Evolutionary conservation across 768 basidiomycete species (phyloP).

Genomic region (Crepidotus variabilis): DNA sequence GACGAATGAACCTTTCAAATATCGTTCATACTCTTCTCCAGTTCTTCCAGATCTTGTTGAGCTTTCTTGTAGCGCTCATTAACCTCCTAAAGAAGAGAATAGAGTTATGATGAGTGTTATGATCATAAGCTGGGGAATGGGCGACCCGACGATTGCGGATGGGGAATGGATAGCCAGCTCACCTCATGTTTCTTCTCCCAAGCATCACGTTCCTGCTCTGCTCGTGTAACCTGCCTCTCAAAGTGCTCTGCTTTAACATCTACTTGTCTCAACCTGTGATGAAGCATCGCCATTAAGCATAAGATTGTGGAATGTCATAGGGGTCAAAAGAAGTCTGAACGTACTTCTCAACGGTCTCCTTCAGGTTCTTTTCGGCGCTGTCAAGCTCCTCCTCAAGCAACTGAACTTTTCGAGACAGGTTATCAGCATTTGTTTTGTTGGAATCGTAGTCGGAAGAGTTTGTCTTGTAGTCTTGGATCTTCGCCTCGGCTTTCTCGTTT

Average conservation of each 20-base stretch:
- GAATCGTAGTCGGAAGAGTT: slow-evolving; percentile 64
- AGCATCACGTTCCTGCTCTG: slow-evolving; percentile 86
- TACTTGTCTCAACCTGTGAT: slow-evolving; percentile 80
- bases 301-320: neutral
- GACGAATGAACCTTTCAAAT: slow-evolving; percentile 35
- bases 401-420: slow-evolving; percentile 77
- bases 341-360: slow-evolving; percentile 95
- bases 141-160: neutral
- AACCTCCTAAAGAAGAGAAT: slow-evolving; percentile 51
- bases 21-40: slow-evolving; percentile 72
- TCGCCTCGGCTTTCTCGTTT: slow-evolving; percentile 66
- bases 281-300: slow-evolving; percentile 6
- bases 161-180: slow-evolving; percentile 19
- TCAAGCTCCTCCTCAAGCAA: slow-evolving; percentile 96
- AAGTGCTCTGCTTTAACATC: slow-evolving; percentile 99
- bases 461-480: slow-evolving; percentile 62
- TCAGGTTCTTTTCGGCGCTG: slow-evolving; percentile 91
- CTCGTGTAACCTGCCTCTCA: slow-evolving; percentile 82
- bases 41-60: slow-evolving; percentile 81
- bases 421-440: slow-evolving; percentile 70
- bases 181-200: slow-evolving; percentile 98
- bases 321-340: slow-evolving; percentile 25
- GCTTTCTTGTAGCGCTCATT: slow-evolving; percentile 65
- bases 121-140: neutral
- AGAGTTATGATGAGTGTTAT: slow-evolving; percentile 2